Base-by-base conservation (phyloP, 768 basidiomycete genomes). In the Leccinellum albellum region DNA sequence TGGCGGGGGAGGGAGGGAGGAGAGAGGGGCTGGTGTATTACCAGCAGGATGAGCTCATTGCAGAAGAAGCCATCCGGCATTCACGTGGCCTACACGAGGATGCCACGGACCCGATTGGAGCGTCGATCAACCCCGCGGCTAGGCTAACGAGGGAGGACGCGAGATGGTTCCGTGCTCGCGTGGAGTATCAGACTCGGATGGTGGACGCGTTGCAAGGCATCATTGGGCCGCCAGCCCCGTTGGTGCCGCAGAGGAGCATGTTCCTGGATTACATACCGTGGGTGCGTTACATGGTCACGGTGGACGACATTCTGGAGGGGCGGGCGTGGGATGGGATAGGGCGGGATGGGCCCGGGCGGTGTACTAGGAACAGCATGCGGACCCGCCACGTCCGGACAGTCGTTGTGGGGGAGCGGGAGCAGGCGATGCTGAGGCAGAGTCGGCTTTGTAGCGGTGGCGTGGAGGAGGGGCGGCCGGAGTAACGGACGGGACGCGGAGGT, bases 251-350 rank as follows among this genome's bases (percentile, higher is more conserved):
- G 49, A 65, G 66, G 20, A 72, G 74, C 37, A 71, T 88, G 57
- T 79, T 81, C 64, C 68, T 86, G 66, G 89, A 95, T 49, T 89
- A 91, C 71, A 73, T 82, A 62, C 87, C 92, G 31, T 81, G 79
- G 72, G 74, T 92, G 50, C 76, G 86, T 57, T 65, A 74, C 57
- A 88, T 95, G 69, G 83, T 89, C 40, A 71, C 56, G 26, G 79
- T 73, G 35, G 93, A 96, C 61, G 91, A 93, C 58, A 54, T 47
- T 42, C 61, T 62, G 23, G 69, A 70, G 35, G 59, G 58, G 17
- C 58, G 40, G 29, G 71, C 56, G 62, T 62, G 76, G 64, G 84
- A 78, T 58, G 70, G 54, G 57, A 56, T 49, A 56, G 64, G 53
- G 52, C 40, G 51, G 66, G 56, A 12, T 4, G n/a, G 61, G 54